These are phyloP conservation scores for Coemansia sp. DNA, from an alignment of 192 early-diverging fungal species.

Conservation along the genomic window DNA sequence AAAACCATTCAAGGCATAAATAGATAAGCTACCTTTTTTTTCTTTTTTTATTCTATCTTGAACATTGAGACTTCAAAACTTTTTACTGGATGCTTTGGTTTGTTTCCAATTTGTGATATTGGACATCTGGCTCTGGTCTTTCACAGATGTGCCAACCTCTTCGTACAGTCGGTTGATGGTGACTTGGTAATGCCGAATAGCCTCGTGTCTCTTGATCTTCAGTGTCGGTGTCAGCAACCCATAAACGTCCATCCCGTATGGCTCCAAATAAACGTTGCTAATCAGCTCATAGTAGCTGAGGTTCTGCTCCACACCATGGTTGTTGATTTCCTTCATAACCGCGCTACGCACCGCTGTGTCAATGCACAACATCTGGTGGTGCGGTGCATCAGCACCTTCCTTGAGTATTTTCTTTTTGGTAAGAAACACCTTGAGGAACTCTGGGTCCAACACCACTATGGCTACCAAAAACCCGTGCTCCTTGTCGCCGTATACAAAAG, in stretches of 20 bases:
- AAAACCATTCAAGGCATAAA: not conserved
- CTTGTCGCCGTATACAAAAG: slow-evolving; percentile 80
- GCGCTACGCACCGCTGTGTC: slow-evolving; percentile 60
- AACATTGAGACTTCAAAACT: slow-evolving; percentile 6
- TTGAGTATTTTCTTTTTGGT: slow-evolving; percentile 54
- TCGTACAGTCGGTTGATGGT: slow-evolving; percentile 63
- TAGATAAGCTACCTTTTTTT: not conserved
- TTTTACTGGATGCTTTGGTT: slow-evolving; percentile 24
- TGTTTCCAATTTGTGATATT: slow-evolving; percentile 44
- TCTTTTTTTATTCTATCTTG: not conserved
- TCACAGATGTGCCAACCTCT: slow-evolving; percentile 46
- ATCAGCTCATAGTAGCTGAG: slow-evolving; percentile 70
- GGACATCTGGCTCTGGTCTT: slow-evolving; percentile 46
- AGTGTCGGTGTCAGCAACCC: slow-evolving; percentile 80
- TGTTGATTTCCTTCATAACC: slow-evolving; percentile 60
- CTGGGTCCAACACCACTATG: slow-evolving; percentile 74
- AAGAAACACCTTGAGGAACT: slow-evolving; percentile 56
- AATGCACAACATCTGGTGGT: slow-evolving; percentile 63
- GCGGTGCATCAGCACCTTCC: slow-evolving; percentile 50
- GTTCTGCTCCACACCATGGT: slow-evolving; percentile 61
- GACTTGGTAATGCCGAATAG: slow-evolving; percentile 54
- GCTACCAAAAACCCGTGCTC: slow-evolving; percentile 70
- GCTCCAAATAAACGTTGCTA: slow-evolving; percentile 67
- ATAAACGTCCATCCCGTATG: slow-evolving; percentile 72
- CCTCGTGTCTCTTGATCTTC: slow-evolving; percentile 62